Percentiles rank a stretch among this genome's conserved stretches.
phyloP scores from a whole-genome alignment of 2,329 filamentous ascomycete genomes.

The Colletotrichum echinochloae region DNA sequence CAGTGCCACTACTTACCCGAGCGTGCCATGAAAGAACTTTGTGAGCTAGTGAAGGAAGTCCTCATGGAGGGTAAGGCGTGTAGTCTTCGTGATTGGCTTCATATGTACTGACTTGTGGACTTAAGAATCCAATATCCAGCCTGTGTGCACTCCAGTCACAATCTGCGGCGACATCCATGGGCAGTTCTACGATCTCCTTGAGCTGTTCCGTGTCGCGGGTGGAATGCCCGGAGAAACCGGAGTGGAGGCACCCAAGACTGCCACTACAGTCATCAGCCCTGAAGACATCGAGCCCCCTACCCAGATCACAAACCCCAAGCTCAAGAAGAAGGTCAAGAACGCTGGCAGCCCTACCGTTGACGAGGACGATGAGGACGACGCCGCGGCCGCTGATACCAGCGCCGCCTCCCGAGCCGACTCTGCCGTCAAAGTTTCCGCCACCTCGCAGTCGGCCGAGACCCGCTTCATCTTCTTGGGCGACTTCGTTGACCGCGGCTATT shows the following conservation, averaged over 20 bases:
- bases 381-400: conserved; percentile 56
- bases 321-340: conserved; percentile 85
- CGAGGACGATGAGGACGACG: conserved; percentile 62
- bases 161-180: conserved; percentile 99
- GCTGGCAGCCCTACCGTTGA: conserved; percentile 63
- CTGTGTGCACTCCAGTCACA: conserved; percentile 95
- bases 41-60: conserved; percentile 98
- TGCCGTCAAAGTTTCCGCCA: conserved; percentile 50
- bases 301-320: conserved; percentile 87
- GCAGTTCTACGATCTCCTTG: conserved; percentile 97
- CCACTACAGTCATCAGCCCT: conserved; percentile 83
- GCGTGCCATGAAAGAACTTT: conserved; percentile 97
- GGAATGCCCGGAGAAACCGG: conserved; percentile 92
- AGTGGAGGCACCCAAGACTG: conserved; percentile 74
- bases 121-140: conserved; percentile 96
- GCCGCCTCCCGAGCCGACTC: conserved; percentile 50
- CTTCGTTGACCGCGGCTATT: conserved; percentile 97
- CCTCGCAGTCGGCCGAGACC: conserved; percentile 63
- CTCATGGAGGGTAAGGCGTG: conserved; percentile 86
- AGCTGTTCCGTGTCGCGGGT: conserved; percentile 95
- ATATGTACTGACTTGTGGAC: conserved; percentile 20
- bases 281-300: conserved; percentile 92
- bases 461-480: conserved; percentile 79
- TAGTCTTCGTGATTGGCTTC: background rate
- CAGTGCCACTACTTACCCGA: conserved; percentile 98